Base-by-base conservation (phyloP, 768 basidiomycete species). In the Russula lepida region DNA sequence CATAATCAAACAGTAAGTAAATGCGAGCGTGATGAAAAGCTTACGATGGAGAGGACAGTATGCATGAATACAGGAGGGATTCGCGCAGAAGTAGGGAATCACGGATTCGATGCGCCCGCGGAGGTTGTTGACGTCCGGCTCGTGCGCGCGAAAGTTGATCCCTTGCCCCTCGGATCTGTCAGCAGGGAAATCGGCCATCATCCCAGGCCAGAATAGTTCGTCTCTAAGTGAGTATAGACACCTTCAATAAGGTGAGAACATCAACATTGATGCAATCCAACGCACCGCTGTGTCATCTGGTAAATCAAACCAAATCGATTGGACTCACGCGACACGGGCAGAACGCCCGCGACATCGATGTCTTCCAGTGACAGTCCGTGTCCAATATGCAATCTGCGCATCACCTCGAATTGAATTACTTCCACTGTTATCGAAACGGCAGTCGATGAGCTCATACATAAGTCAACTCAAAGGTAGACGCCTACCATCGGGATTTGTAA, bases 351-450 rank as follows among this genome's bases (percentile, higher is more conserved):
- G n/a, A 70, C 69, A 54, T 86, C 82, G 27, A 88, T 81, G 6
- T 76, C 72, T 15, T 71, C 65, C 25, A 76, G 69, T 0, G 75
- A 68, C 6, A 88, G 64, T 0, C 69, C 66, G 58, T 79, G 67
- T 1, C 72, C 64, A 4, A 53, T 53, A 47, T 76, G 70, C 8
- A 89, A 70, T 12, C 77, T 73, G 32, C 77, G 73, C 3, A 75
- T 72, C 0, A 80, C 73, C 68, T 85, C 81, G 3, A 79, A 65
- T 3, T 78, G 69, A 7, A 88, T 76, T 17, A 77, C 71, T 69
- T 84, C 65, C 12, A 53, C 81, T 65, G 76, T 80, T 82, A 56
- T 50, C 19, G 39, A 49, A 48, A 51, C 43, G n/a, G 13, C 41
- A 48, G 54, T 51, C 30, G 30, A 44, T 53, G 39, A 53, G 39